Evolutionary conservation across 106 monocot species (phyloP).

Genomic region (Apostasia shenzhenica): DNA sequence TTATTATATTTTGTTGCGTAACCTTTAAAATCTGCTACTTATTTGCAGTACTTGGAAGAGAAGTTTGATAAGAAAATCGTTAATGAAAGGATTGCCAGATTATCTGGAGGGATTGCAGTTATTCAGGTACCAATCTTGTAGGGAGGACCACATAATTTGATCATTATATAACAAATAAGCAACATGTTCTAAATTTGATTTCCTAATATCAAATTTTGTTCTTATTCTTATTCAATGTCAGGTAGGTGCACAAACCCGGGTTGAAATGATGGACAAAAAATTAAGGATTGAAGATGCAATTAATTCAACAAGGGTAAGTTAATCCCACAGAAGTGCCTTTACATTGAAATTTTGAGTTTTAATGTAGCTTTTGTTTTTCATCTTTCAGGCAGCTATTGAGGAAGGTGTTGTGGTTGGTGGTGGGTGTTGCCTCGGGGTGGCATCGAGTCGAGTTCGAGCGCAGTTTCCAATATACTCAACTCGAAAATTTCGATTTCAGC

Average conservation of each 20-base stretch:
- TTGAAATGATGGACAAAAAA: constrained; percentile 70
- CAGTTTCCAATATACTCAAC: too few species aligned
- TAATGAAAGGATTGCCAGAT: constrained; percentile 82
- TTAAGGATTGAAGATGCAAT: constrained; percentile 91
- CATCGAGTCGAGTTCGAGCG: too few species aligned
- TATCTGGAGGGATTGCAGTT: constrained; percentile 70
- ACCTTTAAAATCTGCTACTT: neutral
- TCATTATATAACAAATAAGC: neutral
- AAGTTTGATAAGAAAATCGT: constrained; percentile 79
- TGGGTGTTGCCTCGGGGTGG: constrained; percentile 77
- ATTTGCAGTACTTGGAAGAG: constrained; percentile 44
- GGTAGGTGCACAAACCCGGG: constrained; percentile 90
- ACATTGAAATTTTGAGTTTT: neutral
- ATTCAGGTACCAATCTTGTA: constrained; percentile 41
- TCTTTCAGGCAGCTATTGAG: constrained; percentile 76
- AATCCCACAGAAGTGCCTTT: neutral
- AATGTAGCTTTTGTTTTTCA: neutral
- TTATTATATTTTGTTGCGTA: neutral
- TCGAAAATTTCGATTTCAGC: too few species aligned
- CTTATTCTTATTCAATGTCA: constrained; percentile 16
- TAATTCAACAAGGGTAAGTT: constrained; percentile 72
- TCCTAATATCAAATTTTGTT: neutral
- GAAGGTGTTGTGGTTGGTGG: constrained; percentile 98
- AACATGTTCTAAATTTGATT: neutral
- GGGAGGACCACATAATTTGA: neutral